A percentile compares a stretch with the other conserved stretches of the same genome.
These are phyloP conservation scores for Sequoiadendron giganteum DNA, from an alignment of 75 land plant species.

Conservation along the genomic window DNA sequence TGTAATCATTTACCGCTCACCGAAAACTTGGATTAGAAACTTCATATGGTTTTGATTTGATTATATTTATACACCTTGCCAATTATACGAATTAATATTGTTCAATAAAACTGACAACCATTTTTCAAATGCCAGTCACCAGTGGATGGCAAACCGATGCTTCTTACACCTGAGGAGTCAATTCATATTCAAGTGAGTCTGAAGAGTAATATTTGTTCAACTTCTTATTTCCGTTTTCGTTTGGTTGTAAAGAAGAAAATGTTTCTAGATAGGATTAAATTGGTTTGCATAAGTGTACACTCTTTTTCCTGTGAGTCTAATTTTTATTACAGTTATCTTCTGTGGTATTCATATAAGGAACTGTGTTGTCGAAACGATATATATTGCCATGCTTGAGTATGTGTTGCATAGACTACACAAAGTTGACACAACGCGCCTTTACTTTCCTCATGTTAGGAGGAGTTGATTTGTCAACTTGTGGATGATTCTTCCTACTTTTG, in stretches of 20 bases:
- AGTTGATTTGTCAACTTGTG: background rate
- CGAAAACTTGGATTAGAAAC: background rate
- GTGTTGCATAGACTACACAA: background rate
- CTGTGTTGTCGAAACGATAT: background rate
- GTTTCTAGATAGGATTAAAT: background rate
- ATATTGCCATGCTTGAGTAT: background rate
- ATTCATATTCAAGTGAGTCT: constrained; percentile 85
- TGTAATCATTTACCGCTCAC: background rate
- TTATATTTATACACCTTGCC: background rate
- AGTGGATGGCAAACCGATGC: constrained; percentile 99
- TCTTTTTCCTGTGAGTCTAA: background rate
- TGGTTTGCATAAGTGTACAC: background rate
- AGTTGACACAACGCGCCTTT: background rate
- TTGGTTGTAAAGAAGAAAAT: background rate
- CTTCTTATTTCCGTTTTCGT: background rate
- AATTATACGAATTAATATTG: background rate
- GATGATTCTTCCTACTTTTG: background rate
- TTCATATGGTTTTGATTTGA: background rate
- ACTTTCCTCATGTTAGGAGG: background rate
- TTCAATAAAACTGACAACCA: background rate
- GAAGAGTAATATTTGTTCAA: background rate
- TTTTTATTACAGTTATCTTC: background rate
- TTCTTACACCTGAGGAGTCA: constrained; percentile 97
- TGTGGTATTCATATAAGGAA: background rate
- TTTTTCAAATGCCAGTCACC: constrained; percentile 63